phyloP scores from a whole-genome alignment of 176 grass and related monocot genomes.

The Hyparrhenia diplandra region DNA sequence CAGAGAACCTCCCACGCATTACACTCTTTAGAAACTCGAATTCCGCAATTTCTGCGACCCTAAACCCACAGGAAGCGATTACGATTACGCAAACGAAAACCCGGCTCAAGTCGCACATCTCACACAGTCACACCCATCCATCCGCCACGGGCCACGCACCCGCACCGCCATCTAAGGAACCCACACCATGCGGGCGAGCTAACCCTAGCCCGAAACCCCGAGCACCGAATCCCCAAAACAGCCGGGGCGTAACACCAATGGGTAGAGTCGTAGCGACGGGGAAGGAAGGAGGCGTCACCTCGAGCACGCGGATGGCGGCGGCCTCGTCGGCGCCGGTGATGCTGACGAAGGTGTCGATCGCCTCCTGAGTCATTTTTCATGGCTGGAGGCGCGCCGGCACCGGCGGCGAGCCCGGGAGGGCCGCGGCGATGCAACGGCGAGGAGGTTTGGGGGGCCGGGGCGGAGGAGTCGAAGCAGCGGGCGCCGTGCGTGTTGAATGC shows the following conservation, averaged over 20 bases:
- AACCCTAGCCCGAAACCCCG: conserved; percentile 24
- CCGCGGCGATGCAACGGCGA: neutral
- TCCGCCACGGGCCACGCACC: neutral
- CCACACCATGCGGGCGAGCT: neutral
- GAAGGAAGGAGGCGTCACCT: conserved; percentile 30
- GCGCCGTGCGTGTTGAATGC: conserved; percentile 30
- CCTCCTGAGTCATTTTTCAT: conserved; percentile 68
- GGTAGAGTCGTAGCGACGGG: neutral
- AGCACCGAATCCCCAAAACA: neutral
- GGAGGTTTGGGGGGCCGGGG: conserved; percentile 5
- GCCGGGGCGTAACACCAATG: neutral
- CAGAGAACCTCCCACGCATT: conserved; percentile 5
- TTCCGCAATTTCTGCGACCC: neutral
- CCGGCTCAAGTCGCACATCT: neutral
- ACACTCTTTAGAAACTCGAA: neutral
- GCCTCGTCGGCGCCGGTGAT: conserved; percentile 71
- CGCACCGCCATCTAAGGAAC: neutral
- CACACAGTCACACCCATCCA: neutral
- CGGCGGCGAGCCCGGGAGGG: neutral
- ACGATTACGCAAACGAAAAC: neutral
- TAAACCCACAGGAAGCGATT: neutral
- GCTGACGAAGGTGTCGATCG: conserved; percentile 81
- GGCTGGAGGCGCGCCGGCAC: neutral
- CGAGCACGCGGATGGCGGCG: conserved; percentile 69
- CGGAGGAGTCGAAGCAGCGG: conserved; percentile 29